phyloP scores from a whole-genome alignment of 495 filamentous ascomycete genomes.

The Letharia lupina region DNA sequence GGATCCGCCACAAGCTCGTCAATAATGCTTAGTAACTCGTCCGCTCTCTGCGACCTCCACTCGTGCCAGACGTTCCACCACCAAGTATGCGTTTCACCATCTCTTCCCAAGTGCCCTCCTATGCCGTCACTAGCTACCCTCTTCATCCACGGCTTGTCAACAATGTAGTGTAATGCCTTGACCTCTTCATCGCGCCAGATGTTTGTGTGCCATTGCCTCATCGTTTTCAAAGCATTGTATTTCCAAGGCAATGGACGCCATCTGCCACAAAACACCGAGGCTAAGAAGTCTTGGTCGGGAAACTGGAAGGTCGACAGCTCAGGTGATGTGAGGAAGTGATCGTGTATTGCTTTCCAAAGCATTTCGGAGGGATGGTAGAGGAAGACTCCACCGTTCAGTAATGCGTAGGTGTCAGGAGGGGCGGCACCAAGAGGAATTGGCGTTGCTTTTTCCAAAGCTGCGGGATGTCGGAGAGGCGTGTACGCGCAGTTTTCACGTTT shows the following conservation, averaged over 20 bases:
- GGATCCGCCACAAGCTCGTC: conserved; percentile 35
- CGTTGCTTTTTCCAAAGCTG: conserved; percentile 26
- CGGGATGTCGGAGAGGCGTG: conserved; percentile 33
- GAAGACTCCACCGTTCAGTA: conserved; percentile 66
- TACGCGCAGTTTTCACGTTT: conserved; percentile 42
- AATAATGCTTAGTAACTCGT: conserved; percentile 52
- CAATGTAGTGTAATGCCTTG: conserved; percentile 44
- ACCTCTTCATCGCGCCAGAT: conserved; percentile 48
- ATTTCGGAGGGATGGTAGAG: conserved; percentile 37
- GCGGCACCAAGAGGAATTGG: conserved; percentile 21
- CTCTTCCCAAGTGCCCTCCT: conserved; percentile 37
- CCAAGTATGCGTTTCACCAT: conserved; percentile 40
- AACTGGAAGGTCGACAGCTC: conserved; percentile 36
- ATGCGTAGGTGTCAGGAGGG: conserved; percentile 31
- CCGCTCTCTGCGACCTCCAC: conserved; percentile 44
- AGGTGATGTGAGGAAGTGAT: conserved; percentile 32
- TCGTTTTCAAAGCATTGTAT: conserved; percentile 49
- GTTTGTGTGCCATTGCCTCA: conserved; percentile 42
- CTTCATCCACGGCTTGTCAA: conserved; percentile 49
- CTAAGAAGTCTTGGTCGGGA: conserved; percentile 48
- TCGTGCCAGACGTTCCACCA: conserved; percentile 57
- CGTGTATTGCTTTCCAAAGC: conserved; percentile 33
- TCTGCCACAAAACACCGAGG: conserved; percentile 35
- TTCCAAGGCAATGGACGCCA: conserved; percentile 41
- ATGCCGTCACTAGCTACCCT: conserved; percentile 35